Evolutionary conservation across 805 yeast species (phyloP).

Genomic region (Schwanniomyces occidentalis): DNA sequence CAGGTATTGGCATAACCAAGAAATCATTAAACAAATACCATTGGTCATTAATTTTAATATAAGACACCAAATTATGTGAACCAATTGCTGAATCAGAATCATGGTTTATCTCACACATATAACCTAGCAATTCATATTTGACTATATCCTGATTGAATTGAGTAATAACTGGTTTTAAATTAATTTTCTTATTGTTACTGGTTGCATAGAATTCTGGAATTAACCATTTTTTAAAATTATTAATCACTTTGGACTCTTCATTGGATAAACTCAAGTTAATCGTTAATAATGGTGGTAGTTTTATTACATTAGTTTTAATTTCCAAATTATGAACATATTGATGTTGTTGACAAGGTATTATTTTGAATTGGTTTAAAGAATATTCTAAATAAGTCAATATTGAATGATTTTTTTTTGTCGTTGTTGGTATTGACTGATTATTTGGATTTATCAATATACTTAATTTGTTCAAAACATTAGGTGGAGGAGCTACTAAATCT

Average conservation of each 20-base stretch:
- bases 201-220: constrained; percentile 55
- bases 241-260: constrained; percentile 54
- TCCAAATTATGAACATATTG: constrained; percentile 44
- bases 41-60: constrained; percentile 46
- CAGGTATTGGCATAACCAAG: constrained; percentile 72
- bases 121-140: constrained; percentile 66
- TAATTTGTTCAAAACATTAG: constrained; percentile 23
- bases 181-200: constrained; percentile 28
- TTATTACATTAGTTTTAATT: constrained; percentile 49
- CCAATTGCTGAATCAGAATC: constrained; percentile 39
- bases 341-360: constrained; percentile 46
- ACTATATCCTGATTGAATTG: constrained; percentile 27
- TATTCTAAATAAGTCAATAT: constrained; percentile 61
- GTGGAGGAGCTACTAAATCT: constrained; percentile 44
- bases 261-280: constrained; percentile 58
- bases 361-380: constrained; percentile 53
- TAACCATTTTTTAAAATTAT: constrained; percentile 56
- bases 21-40: constrained; percentile 95
- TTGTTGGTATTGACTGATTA: constrained; percentile 4
- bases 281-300: constrained; percentile 64
- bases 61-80: constrained; percentile 61
- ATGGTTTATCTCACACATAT: constrained; percentile 64
- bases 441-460: constrained; percentile 13
- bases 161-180: constrained; percentile 34
- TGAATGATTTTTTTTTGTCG: constrained; percentile 27